phyloP scores from a whole-genome alignment of 73 alveolate species.

The Durusdinium trenchii region DNA sequence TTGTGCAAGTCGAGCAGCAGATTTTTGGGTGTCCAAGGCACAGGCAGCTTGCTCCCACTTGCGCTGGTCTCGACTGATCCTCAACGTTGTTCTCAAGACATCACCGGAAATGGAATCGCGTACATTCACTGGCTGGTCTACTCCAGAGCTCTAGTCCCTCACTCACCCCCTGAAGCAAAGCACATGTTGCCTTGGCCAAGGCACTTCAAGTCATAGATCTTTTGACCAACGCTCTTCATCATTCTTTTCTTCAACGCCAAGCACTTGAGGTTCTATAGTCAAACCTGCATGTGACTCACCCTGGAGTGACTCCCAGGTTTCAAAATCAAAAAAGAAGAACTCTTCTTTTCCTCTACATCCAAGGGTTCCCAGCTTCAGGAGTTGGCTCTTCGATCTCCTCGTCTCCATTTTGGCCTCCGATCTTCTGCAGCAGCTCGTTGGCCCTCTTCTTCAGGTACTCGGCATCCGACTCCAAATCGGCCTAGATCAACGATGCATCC shows the following conservation, averaged over 20 bases:
- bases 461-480: conserved; percentile 12
- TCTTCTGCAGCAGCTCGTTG: not conserved
- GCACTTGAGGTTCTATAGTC: too few relatives aligned
- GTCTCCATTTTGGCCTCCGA: not conserved
- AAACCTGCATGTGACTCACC: too few relatives aligned
- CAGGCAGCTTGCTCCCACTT: conserved; percentile 20
- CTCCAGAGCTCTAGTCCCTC: not conserved
- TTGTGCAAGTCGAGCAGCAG: conserved; percentile 39
- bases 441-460: conserved; percentile 4
- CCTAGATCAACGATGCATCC: not conserved
- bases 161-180: not conserved
- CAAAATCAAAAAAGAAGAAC: too few relatives aligned
- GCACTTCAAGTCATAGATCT: not conserved
- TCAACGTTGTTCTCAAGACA: not conserved
- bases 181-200: not conserved
- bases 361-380: too few relatives aligned
- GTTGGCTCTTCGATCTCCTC: not conserved
- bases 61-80: not conserved
- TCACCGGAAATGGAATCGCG: too few relatives aligned
- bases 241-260: too few relatives aligned
- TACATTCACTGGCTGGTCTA: not conserved
- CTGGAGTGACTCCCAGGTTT: too few relatives aligned
- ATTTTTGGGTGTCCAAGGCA: conserved; percentile 41
- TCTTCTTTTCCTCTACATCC: too few relatives aligned
- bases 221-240: not conserved